Evolutionary conservation across 345 rosid genomes (phyloP).

Genomic region (Noccaea caerulescens): DNA sequence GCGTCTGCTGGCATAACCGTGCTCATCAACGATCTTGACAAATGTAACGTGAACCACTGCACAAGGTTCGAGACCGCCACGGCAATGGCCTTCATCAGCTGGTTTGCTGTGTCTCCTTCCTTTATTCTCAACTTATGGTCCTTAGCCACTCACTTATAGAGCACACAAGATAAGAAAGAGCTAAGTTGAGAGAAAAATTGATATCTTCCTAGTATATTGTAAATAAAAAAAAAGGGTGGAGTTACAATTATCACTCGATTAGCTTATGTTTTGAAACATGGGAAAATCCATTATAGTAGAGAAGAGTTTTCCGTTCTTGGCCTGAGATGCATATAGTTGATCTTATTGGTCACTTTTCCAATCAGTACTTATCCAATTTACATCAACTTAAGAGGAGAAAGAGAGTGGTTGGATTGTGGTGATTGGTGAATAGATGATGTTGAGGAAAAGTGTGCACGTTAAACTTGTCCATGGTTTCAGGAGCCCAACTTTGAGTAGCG

Average conservation of each 20-base stretch:
- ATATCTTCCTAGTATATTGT: too few species aligned
- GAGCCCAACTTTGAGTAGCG: slow-evolving; percentile 11
- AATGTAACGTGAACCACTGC: slow-evolving; percentile 60
- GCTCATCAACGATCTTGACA: slow-evolving; percentile 57
- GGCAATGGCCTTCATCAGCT: slow-evolving; percentile 78
- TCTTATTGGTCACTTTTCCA: slow-evolving; percentile 17
- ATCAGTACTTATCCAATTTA: background rate
- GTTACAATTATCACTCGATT: slow-evolving; percentile 2
- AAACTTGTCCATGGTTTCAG: slow-evolving; percentile 29
- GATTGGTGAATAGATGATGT: slow-evolving; percentile 28
- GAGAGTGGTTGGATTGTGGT: slow-evolving; percentile 29
- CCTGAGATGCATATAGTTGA: background rate
- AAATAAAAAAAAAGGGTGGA: slow-evolving; percentile 2
- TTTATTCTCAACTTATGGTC: slow-evolving; percentile 76
- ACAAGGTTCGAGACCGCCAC: slow-evolving; percentile 69
- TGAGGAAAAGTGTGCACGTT: slow-evolving; percentile 6
- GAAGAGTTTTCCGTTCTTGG: slow-evolving; percentile 10
- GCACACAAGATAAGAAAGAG: background rate
- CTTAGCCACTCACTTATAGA: slow-evolving; percentile 61
- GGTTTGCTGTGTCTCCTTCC: slow-evolving; percentile 68
- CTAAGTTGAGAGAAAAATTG: background rate
- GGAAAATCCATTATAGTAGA: slow-evolving; percentile 12
- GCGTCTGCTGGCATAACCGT: slow-evolving; percentile 83
- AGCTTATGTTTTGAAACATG: slow-evolving; percentile 20
- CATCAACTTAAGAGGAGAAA: slow-evolving; percentile 9